Percentiles rank a stretch among this genome's conserved stretches.
phyloP scores from a whole-genome alignment of 148 eudicot genomes.

The Suaeda aralocaspica region DNA sequence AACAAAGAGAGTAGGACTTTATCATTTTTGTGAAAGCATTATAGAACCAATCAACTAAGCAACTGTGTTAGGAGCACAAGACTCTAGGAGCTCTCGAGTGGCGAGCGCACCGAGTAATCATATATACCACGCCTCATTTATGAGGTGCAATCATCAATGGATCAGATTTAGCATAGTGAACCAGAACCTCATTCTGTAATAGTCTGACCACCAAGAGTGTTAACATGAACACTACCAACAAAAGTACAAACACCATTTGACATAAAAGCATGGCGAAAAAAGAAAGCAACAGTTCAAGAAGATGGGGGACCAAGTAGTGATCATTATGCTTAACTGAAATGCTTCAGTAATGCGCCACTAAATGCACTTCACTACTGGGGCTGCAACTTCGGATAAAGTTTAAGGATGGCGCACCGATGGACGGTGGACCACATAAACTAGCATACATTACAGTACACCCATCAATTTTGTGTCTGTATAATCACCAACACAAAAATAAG shows the following conservation, averaged over 20 bases:
- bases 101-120: too few relatives aligned
- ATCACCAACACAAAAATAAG: constrained; percentile 13
- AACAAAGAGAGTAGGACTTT: too few relatives aligned
- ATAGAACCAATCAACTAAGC: too few relatives aligned
- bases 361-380: not conserved
- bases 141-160: too few relatives aligned
- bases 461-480: constrained; percentile 16
- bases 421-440: constrained; percentile 6
- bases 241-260: not conserved
- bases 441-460: constrained; percentile 1
- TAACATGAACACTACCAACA: not conserved
- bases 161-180: too few relatives aligned
- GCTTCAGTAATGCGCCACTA: constrained; percentile 20
- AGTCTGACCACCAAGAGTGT: constrained; percentile 42
- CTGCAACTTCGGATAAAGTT: too few relatives aligned
- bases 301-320: constrained; percentile 9
- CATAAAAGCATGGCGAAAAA: not conserved
- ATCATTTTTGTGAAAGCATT: too few relatives aligned
- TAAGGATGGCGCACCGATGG: too few relatives aligned
- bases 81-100: too few relatives aligned
- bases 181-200: too few relatives aligned
- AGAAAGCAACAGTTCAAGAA: constrained; percentile 1
- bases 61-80: too few relatives aligned
- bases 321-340: constrained; percentile 1
- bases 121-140: too few relatives aligned